Percentiles rank a stretch among this genome's conserved stretches.
Conservation (phyloP, 805 yeast genomes). For the Limtongozyma cylindracea region DNA sequence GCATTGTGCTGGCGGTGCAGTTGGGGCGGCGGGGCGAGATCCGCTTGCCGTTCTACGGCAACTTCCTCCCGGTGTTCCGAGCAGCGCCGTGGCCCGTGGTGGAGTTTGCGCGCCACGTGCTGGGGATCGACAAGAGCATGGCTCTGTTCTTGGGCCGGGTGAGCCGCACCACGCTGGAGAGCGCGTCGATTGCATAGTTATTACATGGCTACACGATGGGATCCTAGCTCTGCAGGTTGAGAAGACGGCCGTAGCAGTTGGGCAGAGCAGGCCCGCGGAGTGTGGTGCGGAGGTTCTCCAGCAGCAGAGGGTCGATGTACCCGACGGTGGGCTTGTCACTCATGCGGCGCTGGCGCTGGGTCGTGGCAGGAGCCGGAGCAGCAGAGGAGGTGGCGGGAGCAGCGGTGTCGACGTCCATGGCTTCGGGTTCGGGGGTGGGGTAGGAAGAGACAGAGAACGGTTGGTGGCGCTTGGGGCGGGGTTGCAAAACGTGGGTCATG, state of each 20-base stretch:
- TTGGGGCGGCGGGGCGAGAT: conserved; percentile 45
- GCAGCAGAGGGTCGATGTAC: too few relatives aligned
- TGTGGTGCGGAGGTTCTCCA: background rate
- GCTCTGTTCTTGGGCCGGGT: conserved; percentile 1
- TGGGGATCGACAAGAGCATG: conserved; percentile 34
- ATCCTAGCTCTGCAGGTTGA: background rate
- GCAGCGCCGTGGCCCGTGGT: conserved; percentile 50
- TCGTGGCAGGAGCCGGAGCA: too few relatives aligned
- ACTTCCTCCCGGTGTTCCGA: conserved; percentile 45
- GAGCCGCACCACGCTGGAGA: background rate
- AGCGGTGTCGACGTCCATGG: too few relatives aligned
- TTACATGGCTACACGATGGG: conserved; percentile 1
- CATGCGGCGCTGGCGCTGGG: too few relatives aligned
- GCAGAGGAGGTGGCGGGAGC: too few relatives aligned
- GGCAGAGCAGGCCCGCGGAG: background rate
- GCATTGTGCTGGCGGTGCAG: conserved; percentile 26
- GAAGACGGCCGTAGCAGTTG: background rate
- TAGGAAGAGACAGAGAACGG: too few relatives aligned
- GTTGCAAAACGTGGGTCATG: too few relatives aligned
- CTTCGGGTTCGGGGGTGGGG: too few relatives aligned
- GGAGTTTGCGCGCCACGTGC: conserved; percentile 21
- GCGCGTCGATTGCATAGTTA: background rate
- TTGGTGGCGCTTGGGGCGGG: too few relatives aligned
- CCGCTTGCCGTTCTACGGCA: conserved; percentile 53
- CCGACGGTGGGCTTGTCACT: too few relatives aligned